phyloP scores from a whole-genome alignment of 139 green algal genomes.

The Closterium sp. region DNA sequence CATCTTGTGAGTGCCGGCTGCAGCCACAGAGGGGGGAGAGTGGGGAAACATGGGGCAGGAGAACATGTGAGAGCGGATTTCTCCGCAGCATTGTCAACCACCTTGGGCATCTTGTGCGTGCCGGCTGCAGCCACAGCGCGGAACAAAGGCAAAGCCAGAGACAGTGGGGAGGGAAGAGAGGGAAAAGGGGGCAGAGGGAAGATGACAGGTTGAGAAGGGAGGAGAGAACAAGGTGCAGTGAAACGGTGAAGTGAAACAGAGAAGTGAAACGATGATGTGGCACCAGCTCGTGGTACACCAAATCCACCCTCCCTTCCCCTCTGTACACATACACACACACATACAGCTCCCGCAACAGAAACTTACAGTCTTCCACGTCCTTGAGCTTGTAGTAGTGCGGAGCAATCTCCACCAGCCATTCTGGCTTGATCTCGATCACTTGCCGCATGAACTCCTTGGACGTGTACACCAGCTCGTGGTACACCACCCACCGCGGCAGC shows the following conservation, averaged over 20 bases:
- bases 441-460: conserved; percentile 97
- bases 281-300: conserved; percentile 94
- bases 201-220: too few species aligned
- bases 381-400: conserved; percentile 94
- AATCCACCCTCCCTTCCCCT: not conserved
- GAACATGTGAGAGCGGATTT: too few species aligned
- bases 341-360: too few species aligned
- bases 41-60: too few species aligned
- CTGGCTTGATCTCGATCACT: conserved; percentile 88
- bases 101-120: not conserved
- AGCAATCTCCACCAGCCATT: conserved; percentile 95
- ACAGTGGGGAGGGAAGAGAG: too few species aligned
- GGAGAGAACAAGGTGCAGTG: too few species aligned
- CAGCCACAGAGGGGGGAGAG: too few species aligned
- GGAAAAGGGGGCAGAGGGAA: not conserved
- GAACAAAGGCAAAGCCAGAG: not conserved
- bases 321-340: too few species aligned
- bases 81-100: too few species aligned
- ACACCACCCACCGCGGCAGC: conserved; percentile 71
- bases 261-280: too few species aligned
- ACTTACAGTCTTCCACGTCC: conserved; percentile 50
- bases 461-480: conserved; percentile 95
- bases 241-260: too few species aligned
- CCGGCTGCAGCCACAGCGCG: not conserved
- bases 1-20: too few species aligned